A percentile compares a stretch with the other conserved stretches of the same genome.
Conservation (phyloP, 148 eudicot genomes). For the Cornus suecica region DNA sequence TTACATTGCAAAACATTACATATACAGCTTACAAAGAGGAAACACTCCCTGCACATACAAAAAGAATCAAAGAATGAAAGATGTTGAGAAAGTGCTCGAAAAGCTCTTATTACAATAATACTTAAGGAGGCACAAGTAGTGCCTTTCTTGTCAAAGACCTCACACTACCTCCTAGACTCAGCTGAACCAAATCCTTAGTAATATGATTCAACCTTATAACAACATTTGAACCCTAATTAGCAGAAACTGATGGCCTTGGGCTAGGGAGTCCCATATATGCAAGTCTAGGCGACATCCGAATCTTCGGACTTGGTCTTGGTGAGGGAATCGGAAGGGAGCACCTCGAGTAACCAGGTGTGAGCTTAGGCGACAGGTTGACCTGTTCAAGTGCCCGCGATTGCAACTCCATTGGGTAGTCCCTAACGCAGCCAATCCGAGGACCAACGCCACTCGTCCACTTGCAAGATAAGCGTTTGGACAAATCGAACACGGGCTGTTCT, state of each 20-base stretch:
- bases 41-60: too few relatives aligned
- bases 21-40: too few relatives aligned
- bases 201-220: too few relatives aligned
- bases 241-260: constrained; percentile 33
- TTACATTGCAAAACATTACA: too few relatives aligned
- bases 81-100: too few relatives aligned
- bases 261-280: constrained; percentile 50
- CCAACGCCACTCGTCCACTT: constrained; percentile 43
- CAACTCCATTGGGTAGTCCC: constrained; percentile 43
- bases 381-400: constrained; percentile 40
- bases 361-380: constrained; percentile 36
- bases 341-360: constrained; percentile 17
- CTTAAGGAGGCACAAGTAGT: too few relatives aligned
- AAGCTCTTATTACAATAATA: too few relatives aligned
- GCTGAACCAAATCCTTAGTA: too few relatives aligned
- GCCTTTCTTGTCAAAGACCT: too few relatives aligned
- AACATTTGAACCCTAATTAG: constrained; percentile 11
- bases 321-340: constrained; percentile 37
- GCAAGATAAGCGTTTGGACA: constrained; percentile 29
- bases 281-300: constrained; percentile 45
- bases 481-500: constrained; percentile 15
- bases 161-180: too few relatives aligned
- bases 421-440: constrained; percentile 43
- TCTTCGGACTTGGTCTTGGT: constrained; percentile 42
- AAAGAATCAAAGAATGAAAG: too few relatives aligned